A percentile compares a stretch with the other conserved stretches of the same genome.
These are phyloP conservation scores for Neopestalotiopsis rosae DNA, from an alignment of 2,329 filamentous ascomycete genomes.

Conservation along the genomic window DNA sequence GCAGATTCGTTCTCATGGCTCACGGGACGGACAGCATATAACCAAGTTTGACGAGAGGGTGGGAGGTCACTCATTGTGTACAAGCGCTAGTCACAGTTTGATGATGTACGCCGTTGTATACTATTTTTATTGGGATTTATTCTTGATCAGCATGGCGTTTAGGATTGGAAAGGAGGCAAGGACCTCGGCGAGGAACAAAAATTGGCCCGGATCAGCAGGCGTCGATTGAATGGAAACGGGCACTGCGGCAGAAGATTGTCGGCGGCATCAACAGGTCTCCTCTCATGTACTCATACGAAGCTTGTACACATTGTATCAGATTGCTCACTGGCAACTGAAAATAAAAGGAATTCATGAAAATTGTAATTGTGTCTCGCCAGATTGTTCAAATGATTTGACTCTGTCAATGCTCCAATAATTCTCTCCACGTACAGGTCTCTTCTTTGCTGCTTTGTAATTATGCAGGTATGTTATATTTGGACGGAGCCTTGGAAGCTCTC, in stretches of 20 bases:
- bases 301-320: slow-evolving; percentile 8
- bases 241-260: background rate
- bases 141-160: slow-evolving; percentile 16
- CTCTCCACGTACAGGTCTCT: too few species aligned
- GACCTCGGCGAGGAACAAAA: background rate
- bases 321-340: slow-evolving; percentile 4
- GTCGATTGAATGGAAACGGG: background rate
- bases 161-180: slow-evolving; percentile 12
- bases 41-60: background rate
- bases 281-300: slow-evolving; percentile 12
- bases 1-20: background rate
- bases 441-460: too few species aligned
- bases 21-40: background rate
- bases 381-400: too few species aligned
- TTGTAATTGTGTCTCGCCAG: too few species aligned
- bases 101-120: slow-evolving; percentile 12
- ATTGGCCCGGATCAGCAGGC: background rate
- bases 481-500: too few species aligned
- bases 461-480: too few species aligned
- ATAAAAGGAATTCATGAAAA: background rate
- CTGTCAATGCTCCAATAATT: too few species aligned
- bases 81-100: background rate
- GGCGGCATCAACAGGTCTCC: slow-evolving; percentile 10
- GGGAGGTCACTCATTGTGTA: background rate
- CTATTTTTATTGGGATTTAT: background rate